Evolutionary conservation across 192 early-diverging fungal genomes (phyloP).

Genomic region (Thamnidium elegans): DNA sequence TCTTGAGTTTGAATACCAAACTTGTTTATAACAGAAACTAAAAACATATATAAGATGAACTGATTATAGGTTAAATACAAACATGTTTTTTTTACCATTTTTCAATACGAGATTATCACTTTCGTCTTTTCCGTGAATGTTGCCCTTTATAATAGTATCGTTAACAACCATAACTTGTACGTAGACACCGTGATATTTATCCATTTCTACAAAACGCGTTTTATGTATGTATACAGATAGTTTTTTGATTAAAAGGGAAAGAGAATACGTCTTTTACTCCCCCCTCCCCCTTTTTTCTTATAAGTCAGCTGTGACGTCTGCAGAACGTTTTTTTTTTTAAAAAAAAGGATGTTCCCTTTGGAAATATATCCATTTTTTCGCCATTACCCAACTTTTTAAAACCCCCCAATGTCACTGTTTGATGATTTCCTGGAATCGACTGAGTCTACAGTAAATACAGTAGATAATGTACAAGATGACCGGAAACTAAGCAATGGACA

Average conservation of each 20-base stretch:
- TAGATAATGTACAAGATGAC: not conserved
- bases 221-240: not conserved
- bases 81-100: not conserved
- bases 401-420: constrained; percentile 36
- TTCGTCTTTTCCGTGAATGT: not conserved
- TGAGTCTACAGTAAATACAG: constrained; percentile 17
- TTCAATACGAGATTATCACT: not conserved
- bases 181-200: not conserved
- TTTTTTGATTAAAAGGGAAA: not conserved
- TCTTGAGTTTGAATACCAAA: not conserved
- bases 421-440: constrained; percentile 43
- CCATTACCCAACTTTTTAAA: no score
- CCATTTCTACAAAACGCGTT: not conserved
- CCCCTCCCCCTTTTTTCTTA: not conserved
- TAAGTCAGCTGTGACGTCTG: constrained; percentile 1
- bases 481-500: not conserved
- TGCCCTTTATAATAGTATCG: not conserved
- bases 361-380: no score
- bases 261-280: not conserved
- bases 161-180: not conserved
- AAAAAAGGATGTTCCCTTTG: no score
- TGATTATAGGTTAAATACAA: not conserved
- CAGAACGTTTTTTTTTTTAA: not conserved
- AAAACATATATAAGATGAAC: not conserved
- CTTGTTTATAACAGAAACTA: not conserved